A percentile compares a stretch with the other conserved stretches of the same genome.
These are phyloP conservation scores for Rosa hybrid DNA, from an alignment of 331 rosid genomes.

Conservation along the genomic window DNA sequence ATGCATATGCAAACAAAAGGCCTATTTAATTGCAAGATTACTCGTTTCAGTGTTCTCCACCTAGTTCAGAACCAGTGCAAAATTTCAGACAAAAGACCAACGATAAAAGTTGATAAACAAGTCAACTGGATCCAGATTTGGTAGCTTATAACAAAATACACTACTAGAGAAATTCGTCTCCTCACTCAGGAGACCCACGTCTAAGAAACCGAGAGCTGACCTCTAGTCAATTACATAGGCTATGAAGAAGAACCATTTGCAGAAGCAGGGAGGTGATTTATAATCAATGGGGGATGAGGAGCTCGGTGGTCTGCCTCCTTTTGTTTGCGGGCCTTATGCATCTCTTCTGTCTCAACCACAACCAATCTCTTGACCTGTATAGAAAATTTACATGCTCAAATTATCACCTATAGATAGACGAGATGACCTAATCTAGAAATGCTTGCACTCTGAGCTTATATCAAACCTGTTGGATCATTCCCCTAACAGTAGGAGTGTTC, in stretches of 20 bases:
- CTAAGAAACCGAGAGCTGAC: constrained; percentile 37
- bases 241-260: constrained; percentile 47
- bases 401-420: constrained; percentile 12
- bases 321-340: constrained; percentile 80
- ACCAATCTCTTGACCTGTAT: constrained; percentile 85
- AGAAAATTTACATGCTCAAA: constrained; percentile 16
- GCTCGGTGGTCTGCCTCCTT: constrained; percentile 60
- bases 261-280: constrained; percentile 61
- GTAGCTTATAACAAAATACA: constrained; percentile 19
- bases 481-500: constrained; percentile 90
- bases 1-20: constrained; percentile 23
- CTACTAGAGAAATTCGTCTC: constrained; percentile 9
- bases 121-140: constrained; percentile 22
- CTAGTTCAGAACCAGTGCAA: constrained; percentile 21
- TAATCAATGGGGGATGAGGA: constrained; percentile 61
- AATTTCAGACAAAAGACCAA: constrained; percentile 23
- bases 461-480: constrained; percentile 88
- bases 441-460: constrained; percentile 6
- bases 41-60: constrained; percentile 13
- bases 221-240: constrained; percentile 25
- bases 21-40: constrained; percentile 16
- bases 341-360: constrained; percentile 85
- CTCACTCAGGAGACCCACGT: constrained; percentile 23
- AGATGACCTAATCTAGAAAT: constrained; percentile 19
- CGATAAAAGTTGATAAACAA: constrained; percentile 20